Conservation (phyloP, 2,329 filamentous ascomycete genomes). For the Fusarium lateritium region DNA sequence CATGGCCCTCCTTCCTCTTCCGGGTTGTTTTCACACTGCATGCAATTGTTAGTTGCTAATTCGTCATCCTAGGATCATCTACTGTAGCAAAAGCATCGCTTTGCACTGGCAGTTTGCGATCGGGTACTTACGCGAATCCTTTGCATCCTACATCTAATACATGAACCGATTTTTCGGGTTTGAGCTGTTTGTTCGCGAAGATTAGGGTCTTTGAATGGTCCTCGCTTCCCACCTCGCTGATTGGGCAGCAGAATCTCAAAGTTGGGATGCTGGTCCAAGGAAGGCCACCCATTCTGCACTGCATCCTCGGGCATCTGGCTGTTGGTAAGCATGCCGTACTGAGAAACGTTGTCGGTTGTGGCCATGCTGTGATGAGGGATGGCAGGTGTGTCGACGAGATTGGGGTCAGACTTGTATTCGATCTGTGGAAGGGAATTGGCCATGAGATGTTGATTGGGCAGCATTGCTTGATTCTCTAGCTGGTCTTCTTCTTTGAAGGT, state of each 20-base stretch:
- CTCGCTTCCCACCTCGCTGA: constrained; percentile 58
- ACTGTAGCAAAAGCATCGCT: background rate
- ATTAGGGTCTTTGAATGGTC: constrained; percentile 68
- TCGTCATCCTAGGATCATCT: background rate
- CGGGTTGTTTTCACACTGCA: constrained; percentile 67
- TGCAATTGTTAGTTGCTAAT: constrained; percentile 22
- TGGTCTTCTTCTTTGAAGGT: constrained; percentile 42
- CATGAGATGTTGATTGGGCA: constrained; percentile 37
- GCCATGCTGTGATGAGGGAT: constrained; percentile 37
- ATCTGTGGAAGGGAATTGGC: constrained; percentile 38
- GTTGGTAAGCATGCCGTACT: constrained; percentile 37
- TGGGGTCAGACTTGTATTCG: constrained; percentile 38
- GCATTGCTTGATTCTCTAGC: constrained; percentile 33
- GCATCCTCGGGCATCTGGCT: constrained; percentile 28
- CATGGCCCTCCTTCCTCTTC: constrained; percentile 65
- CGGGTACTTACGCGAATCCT: constrained; percentile 69
- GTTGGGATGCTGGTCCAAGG: constrained; percentile 46
- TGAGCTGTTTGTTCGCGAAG: constrained; percentile 69
- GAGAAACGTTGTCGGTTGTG: constrained; percentile 29
- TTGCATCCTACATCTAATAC: constrained; percentile 74
- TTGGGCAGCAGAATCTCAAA: constrained; percentile 51
- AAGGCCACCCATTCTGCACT: constrained; percentile 35
- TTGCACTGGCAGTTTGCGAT: background rate
- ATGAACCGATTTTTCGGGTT: constrained; percentile 71
- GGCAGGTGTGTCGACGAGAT: constrained; percentile 26